Conservation (phyloP, 768 basidiomycete species). For the Galerina marginata region DNA sequence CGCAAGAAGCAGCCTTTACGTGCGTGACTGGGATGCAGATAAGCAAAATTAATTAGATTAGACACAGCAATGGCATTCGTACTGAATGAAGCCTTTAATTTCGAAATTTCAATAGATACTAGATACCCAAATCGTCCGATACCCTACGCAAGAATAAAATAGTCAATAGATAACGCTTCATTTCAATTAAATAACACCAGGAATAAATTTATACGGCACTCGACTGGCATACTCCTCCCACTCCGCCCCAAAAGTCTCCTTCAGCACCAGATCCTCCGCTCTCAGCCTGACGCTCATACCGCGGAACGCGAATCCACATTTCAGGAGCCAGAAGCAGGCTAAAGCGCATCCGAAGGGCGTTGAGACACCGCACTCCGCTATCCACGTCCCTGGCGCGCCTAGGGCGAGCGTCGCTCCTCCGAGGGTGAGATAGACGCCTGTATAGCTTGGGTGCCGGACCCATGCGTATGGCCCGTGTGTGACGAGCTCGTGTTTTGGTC, state of each 20-base stretch:
- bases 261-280: conserved; percentile 44
- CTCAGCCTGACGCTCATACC: conserved; percentile 36
- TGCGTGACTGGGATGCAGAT: no score
- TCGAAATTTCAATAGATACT: not conserved
- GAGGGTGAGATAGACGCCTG: conserved; percentile 43
- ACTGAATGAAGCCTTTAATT: no score
- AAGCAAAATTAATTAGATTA: no score
- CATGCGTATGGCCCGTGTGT: conserved; percentile 49
- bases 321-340: conserved; percentile 34
- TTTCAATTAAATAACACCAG: conserved; percentile 32
- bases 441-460: conserved; percentile 51
- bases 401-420: conserved; percentile 38
- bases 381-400: conserved; percentile 38
- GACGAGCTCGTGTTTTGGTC: conserved; percentile 44
- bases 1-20: no score
- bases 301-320: conserved; percentile 39
- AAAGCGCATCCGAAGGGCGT: conserved; percentile 28
- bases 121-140: not conserved
- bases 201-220: conserved; percentile 46
- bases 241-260: conserved; percentile 38
- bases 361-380: conserved; percentile 26
- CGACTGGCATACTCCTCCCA: conserved; percentile 40
- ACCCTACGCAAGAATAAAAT: not conserved
- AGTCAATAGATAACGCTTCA: not conserved
- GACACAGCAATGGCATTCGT: no score